Evolutionary conservation across 148 eudicot species (phyloP).

Genomic region (Camellia sinensis): DNA sequence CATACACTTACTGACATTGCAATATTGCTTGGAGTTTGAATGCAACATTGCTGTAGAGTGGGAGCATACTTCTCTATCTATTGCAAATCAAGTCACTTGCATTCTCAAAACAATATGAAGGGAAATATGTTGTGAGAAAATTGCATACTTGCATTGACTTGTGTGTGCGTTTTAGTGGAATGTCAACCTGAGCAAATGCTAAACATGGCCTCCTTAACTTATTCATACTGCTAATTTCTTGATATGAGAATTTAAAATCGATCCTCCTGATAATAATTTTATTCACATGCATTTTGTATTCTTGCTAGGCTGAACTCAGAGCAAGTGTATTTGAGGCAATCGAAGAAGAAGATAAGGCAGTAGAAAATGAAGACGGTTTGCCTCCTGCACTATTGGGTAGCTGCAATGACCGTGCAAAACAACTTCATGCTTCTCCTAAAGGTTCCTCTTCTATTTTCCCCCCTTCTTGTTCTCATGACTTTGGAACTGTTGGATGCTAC

Average conservation of each 20-base stretch:
- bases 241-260: neutral
- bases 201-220: neutral
- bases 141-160: neutral
- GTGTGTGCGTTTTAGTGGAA: neutral
- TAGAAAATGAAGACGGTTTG: conserved; percentile 81
- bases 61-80: neutral
- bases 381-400: conserved; percentile 96
- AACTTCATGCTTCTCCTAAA: conserved; percentile 95
- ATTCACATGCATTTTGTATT: neutral
- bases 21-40: neutral
- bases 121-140: neutral
- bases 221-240: neutral
- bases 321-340: conserved; percentile 98
- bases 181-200: neutral
- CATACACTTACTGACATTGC: neutral
- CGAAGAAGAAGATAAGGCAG: conserved; percentile 80
- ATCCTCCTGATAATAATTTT: neutral
- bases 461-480: neutral
- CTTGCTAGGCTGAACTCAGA: conserved; percentile 80
- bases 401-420: conserved; percentile 89
- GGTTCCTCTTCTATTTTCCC: conserved; percentile 35
- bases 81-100: neutral
- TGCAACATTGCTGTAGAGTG: neutral
- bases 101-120: no score
- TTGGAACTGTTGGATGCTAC: neutral